These are phyloP conservation scores for Lophiostoma macrostomum DNA, from an alignment of 495 filamentous ascomycete species.

Conservation along the genomic window DNA sequence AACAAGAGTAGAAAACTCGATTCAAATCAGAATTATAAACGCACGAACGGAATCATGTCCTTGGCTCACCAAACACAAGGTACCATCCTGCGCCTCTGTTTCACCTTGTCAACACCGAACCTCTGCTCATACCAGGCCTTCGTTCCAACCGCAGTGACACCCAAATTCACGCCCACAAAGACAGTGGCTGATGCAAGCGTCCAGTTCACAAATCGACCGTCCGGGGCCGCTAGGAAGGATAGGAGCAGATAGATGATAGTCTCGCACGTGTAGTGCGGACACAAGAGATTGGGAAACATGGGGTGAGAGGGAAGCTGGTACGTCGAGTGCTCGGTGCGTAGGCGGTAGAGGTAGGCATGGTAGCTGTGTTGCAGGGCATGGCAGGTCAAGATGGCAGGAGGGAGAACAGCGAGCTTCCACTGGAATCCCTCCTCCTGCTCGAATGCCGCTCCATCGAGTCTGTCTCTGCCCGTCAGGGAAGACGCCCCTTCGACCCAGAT, in stretches of 20 bases:
- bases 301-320: conserved; percentile 77
- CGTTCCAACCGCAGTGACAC: conserved; percentile 73
- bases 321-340: conserved; percentile 55
- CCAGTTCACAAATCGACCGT: conserved; percentile 60
- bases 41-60: too few species aligned
- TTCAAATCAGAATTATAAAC: too few species aligned
- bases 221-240: conserved; percentile 68
- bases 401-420: conserved; percentile 41
- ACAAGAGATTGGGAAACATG: conserved; percentile 66
- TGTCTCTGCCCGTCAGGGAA: not conserved
- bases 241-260: conserved; percentile 80
- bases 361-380: conserved; percentile 77
- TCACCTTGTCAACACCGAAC: conserved; percentile 69
- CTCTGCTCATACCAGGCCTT: conserved; percentile 75
- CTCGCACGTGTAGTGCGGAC: conserved; percentile 91
- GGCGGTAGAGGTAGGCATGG: conserved; percentile 72
- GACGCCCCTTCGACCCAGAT: conserved; percentile 72
- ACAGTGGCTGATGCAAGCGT: conserved; percentile 65
- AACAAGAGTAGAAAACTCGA: too few species aligned
- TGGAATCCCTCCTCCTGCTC: not conserved
- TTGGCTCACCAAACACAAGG: conserved; percentile 58
- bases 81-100: conserved; percentile 75
- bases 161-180: conserved; percentile 79
- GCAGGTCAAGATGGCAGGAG: conserved; percentile 67
- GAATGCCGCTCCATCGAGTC: too few species aligned